Percentiles rank a stretch among this genome's conserved stretches.
These are phyloP conservation scores for Stentor coeruleus DNA, from an alignment of 73 alveolate species.

Conservation along the genomic window DNA sequence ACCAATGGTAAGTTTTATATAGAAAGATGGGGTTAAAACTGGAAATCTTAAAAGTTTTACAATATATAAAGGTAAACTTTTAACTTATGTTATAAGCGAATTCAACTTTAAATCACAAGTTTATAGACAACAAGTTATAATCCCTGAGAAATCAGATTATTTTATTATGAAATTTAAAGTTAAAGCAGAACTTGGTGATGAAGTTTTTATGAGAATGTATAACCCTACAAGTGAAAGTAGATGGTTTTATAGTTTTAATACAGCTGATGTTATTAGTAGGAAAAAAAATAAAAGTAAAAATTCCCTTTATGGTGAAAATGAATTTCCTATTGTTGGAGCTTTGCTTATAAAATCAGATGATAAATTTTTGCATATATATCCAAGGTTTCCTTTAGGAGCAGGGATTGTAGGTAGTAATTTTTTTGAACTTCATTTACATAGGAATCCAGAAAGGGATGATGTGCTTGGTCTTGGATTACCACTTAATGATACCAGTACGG, in stretches of 20 bases:
- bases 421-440: neutral
- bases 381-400: neutral
- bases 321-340: slow-evolving; percentile 19
- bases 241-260: too few species aligned
- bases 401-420: neutral
- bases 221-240: neutral
- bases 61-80: neutral
- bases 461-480: neutral
- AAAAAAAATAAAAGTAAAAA: too few species aligned
- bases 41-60: neutral
- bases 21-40: neutral
- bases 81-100: neutral
- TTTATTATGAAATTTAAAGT: neutral
- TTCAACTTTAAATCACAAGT: neutral
- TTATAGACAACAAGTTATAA: neutral
- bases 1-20: neutral
- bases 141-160: neutral
- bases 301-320: neutral
- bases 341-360: neutral
- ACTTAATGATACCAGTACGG: neutral
- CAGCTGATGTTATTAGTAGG: neutral
- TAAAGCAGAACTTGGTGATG: neutral
- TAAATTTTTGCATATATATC: neutral
- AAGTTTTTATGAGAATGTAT: neutral
- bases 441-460: neutral